Evolutionary conservation across 805 yeast species (phyloP), one percentile per base, ranked within the genome.

Genomic region (Candida verbasci): DNA sequence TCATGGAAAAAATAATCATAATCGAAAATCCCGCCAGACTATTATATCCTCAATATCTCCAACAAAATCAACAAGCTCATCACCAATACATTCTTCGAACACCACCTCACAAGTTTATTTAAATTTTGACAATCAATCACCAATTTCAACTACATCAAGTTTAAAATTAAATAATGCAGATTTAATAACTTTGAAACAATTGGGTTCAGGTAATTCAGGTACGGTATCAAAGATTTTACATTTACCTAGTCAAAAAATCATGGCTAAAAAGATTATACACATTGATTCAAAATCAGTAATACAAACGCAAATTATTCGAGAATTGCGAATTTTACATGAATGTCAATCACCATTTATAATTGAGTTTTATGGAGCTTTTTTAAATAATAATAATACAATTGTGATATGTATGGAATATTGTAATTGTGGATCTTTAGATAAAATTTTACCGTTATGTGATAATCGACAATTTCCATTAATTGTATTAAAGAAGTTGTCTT

Each of bases 131-230:
- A 14, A 12, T 9, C 34, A 47, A 12, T 50, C 65, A 15, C 70
- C 70, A 3, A 44, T 60, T 10, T 52, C 64, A 18, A 57, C 71
- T 17, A 61, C 68, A 1, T 42, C 62, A 2, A 33, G 56, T 11
- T 38, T 62, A 17, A 54, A 50, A 29, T 49, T 67, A 23, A 53
- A 43, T 26, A 61, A 54, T 44, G 78, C 78, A 29, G 96, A 93
- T 51, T 60, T 93, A 17, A 76, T 88, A 11, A 76, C 80, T 23
- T 56, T 93, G 35, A 80, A 86, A 41, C 80, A 79, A 42, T 68
- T 93, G 34, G 99, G 99, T 8, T 74, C 86, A 20, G 99, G 99
- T 9, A 89, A 86, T 55, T 87, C 96, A 9, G 99, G 99, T 2
- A 80, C 87, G 1, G 99, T 93, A 3, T 68, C 83, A 31, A 87